Conservation (phyloP, 2,329 filamentous ascomycete genomes). For the Purpureocillium takamizusanense region DNA sequence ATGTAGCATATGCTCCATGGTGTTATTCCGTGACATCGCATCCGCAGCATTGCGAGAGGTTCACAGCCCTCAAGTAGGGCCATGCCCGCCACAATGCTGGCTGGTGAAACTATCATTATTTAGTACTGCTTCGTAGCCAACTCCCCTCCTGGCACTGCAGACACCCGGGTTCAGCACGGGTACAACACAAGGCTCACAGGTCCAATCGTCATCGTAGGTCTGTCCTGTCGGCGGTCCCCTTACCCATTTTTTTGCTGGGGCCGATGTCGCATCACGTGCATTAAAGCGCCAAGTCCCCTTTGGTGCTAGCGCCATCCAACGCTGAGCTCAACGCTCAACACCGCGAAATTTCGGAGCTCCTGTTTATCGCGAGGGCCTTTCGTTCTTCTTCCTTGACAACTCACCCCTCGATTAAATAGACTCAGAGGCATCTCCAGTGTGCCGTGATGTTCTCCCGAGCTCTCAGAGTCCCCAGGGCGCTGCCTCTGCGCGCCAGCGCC, state of each 20-base stretch:
- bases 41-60: no score
- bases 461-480: conserved; percentile 52
- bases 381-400: conserved; percentile 16
- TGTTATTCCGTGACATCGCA: no score
- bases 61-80: no score
- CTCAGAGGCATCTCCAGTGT: conserved; percentile 21
- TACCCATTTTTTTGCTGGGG: not conserved
- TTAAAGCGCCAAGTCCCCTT: conserved; percentile 11
- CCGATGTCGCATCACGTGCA: conserved; percentile 15
- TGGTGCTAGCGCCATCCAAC: conserved; percentile 26
- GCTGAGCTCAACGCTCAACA: conserved; percentile 32
- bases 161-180: no score
- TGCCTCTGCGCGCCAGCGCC: conserved; percentile 43
- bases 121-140: no score
- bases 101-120: no score
- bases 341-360: conserved; percentile 35
- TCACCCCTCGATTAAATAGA: conserved; percentile 16
- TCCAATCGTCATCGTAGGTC: no score
- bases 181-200: no score
- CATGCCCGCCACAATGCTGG: no score
- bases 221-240: no score
- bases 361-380: conserved; percentile 20
- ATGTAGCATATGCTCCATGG: no score
- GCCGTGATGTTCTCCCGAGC: conserved; percentile 61
- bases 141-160: no score